Base-by-base conservation (phyloP, 2,329 filamentous ascomycete genomes). In the Alternaria sp. region DNA sequence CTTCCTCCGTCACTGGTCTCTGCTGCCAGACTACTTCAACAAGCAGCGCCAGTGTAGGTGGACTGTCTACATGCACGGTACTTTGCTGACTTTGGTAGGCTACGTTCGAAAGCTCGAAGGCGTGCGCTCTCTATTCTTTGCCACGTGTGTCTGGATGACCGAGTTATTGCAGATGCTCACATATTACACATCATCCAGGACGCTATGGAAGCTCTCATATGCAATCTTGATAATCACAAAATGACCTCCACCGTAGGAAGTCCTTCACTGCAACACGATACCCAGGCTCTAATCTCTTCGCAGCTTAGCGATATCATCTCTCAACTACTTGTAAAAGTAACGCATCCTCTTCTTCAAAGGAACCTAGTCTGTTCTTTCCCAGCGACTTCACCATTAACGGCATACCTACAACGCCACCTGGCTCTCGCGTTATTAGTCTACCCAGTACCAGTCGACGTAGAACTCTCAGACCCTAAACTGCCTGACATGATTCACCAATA, bases 381-480 rank as follows among this genome's bases (percentile, higher is more conserved):
- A 0, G 80, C 86, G 10, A 82, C 81, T 6, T 84, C 81, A 4
- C 70, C 81, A 0, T 79, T 81, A 32, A 77, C 86, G 1, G 86
- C 90, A 64, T 86, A 90, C 36, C 81, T 95, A 26, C 86, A 90
- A 30, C 85, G 90, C 11, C 83, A 89, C 32, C 83, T 96, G 8
- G 90, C 92, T 4, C 81, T 90, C 6, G 85, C 86, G 1, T 89
- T 88, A 67, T 83, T 92, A 66, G 86, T 92, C 64, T 56, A 75
- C 50, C 77, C 77, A 6, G 64, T 46, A 7, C 32, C 60, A 15
- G 62, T 80, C 21, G 58, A 69, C 21, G 55, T 69, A 6, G 66
- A 74, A n/a, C 71, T 81, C 21, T 56, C 68, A 36, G 69, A 71
- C 28, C 45, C 71, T 32, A 54, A 65, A 15, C 36, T 75, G 26